Evolutionary conservation across 192 early-diverging fungal genomes (phyloP).

Genomic region (Mortierella hygrophila): DNA sequence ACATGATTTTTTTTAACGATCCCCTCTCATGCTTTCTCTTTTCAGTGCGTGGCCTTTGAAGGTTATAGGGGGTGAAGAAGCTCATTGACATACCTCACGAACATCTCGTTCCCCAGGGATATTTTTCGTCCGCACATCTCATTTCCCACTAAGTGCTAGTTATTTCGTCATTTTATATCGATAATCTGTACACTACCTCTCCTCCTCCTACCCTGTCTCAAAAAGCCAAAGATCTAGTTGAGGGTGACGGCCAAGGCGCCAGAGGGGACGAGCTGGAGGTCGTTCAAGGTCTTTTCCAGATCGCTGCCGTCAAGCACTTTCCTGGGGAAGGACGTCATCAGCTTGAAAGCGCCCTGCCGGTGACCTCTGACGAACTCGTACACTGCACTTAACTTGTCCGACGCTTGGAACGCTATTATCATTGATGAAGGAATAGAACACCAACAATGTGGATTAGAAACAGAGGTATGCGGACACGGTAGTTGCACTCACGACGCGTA

Average conservation of each 20-base stretch:
- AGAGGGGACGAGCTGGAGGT: slow-evolving; percentile 72
- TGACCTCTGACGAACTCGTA: slow-evolving; percentile 68
- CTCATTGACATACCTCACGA: too few relatives aligned
- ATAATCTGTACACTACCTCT: too few relatives aligned
- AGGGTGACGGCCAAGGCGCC: slow-evolving; percentile 66
- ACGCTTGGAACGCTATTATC: slow-evolving; percentile 68
- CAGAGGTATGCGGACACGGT: too few relatives aligned
- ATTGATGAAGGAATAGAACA: not conserved
- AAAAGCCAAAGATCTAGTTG: not conserved
- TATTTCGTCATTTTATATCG: too few relatives aligned
- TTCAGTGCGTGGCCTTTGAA: too few relatives aligned
- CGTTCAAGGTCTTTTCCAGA: slow-evolving; percentile 73
- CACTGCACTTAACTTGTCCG: slow-evolving; percentile 70
- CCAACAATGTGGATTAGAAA: not conserved
- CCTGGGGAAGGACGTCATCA: slow-evolving; percentile 80
- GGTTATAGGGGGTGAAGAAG: too few relatives aligned
- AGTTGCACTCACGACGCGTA: too few relatives aligned
- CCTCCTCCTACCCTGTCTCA: too few relatives aligned
- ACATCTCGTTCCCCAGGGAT: too few relatives aligned
- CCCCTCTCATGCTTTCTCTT: too few relatives aligned
- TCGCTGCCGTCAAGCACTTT: slow-evolving; percentile 74
- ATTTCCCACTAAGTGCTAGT: too few relatives aligned
- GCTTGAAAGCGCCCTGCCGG: slow-evolving; percentile 65
- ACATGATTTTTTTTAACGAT: slow-evolving; percentile 6
- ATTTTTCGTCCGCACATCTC: too few relatives aligned